Percentiles rank a stretch among this genome's conserved stretches.
Evolutionary conservation across 1,139 yeast genomes (phyloP).

Genomic region (Saccharomycopsis phalli): DNA sequence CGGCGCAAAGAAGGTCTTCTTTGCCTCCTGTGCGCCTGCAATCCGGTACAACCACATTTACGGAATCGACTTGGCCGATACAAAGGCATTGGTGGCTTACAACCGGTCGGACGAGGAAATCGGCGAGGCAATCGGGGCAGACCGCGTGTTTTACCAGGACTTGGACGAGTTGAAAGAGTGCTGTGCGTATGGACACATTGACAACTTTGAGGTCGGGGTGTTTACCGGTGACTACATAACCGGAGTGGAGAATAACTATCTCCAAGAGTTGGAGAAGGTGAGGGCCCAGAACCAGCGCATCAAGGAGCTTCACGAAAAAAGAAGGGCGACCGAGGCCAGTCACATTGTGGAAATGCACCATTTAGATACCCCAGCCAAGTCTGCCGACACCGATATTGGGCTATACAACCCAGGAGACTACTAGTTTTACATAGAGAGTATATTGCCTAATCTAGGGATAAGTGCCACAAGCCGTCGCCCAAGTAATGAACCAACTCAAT

Average conservation of each 20-base stretch:
- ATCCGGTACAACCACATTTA: constrained; percentile 91
- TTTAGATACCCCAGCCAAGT: constrained; percentile 40
- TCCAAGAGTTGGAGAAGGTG: constrained; percentile 72
- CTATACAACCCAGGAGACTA: constrained; percentile 85
- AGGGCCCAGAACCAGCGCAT: constrained; percentile 72
- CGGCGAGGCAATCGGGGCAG: constrained; percentile 80
- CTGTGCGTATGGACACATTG: constrained; percentile 44
- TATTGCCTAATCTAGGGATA: constrained; percentile 31
- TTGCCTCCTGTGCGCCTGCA: constrained; percentile 97
- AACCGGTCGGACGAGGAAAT: constrained; percentile 66
- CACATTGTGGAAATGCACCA: too few species aligned
- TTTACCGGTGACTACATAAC: constrained; percentile 91
- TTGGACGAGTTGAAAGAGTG: constrained; percentile 75
- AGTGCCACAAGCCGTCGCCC: constrained; percentile 85
- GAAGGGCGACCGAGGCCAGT: constrained; percentile 25
- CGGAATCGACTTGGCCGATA: constrained; percentile 95
- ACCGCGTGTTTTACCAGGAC: constrained; percentile 80
- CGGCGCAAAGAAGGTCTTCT: constrained; percentile 86
- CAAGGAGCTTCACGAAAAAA: constrained; percentile 32
- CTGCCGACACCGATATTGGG: constrained; percentile 78
- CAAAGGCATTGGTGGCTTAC: constrained; percentile 88
- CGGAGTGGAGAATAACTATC: constrained; percentile 77
- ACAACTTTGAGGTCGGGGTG: constrained; percentile 89
- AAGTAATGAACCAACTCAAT: constrained; percentile 76
- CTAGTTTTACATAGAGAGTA: constrained; percentile 16